Evolutionary conservation across 345 rosid genomes (phyloP), one percentile per base, ranked within the genome.

Genomic region (Cardamine resedifolia): DNA sequence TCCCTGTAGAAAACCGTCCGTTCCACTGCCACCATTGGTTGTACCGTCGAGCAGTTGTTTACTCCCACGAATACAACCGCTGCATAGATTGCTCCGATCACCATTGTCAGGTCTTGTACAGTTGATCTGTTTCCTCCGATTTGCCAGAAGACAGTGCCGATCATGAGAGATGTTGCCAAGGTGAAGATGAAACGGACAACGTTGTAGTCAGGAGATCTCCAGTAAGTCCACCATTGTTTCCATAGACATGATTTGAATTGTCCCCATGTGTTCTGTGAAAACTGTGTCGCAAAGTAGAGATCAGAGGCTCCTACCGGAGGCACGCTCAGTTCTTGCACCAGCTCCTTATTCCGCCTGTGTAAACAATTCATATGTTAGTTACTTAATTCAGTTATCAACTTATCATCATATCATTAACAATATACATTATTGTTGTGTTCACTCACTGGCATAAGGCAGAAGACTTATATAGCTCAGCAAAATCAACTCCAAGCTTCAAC

Each of bases 121-220:
- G 14, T 70, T 2, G 78, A 79, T 78, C 90, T 87, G 55, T 82
- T 77, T 26, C 70, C 68, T 36, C 95, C 89, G 0, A 83, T 80
- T 48, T 70, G 79, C 95, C 95, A 86, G 71, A 85, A 88, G 34
- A 86, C 45, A 6, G 88, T 33, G 3, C 95, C 95, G 16, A 86
- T 61, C 83, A 88, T 38, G 20, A 86, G 85, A 4, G 88, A 79
- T 48, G 83, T 61, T 27, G 64, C 73, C n/a, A 85, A 56, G 18
- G 90, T 89, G 82, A 87, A 85, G 33, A 80, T 81, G 79, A 59
- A 74, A 27, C 90, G 30, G 34, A 85, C 86, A 21, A 84, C 81
- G 71, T 87, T 89, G 34, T 87, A 87, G 44, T 87, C 88, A 24
- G 90, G 90, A 68, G 86, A 87, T 82, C 96, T 81, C 96, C 96